Base-by-base conservation (phyloP, 129 eudicot genomes). In the Cynara cardunculus region DNA sequence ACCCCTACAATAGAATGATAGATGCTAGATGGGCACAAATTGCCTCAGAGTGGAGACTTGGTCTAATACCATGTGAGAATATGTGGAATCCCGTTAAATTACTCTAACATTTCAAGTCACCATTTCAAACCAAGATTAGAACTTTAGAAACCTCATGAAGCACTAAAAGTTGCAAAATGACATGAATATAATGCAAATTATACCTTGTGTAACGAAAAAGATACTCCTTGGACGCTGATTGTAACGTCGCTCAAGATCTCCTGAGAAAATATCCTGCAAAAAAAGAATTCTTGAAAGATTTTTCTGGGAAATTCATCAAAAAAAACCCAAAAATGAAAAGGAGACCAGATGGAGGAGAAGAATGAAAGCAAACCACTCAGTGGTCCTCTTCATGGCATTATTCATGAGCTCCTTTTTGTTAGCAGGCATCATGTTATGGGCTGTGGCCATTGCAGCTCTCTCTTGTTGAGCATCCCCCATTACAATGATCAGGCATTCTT, bases 181-280 rank as follows among this genome's bases (percentile, higher is more conserved):
- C 49, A 76, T 73, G 3, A 56, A 56, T 18, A 56, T 56, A 19
- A 19, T 18, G 25, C 65, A 44, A 26, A 64, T n/a, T 53, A 2
- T 81, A 94, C 99, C 98, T 91, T 96, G 88, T 96, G 98, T 86
- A 96, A 83, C 62, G 97, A 84, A 86, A 92, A 96, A 59, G 96
- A 84, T 83, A 88, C 78, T 56, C 89, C 95, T 74, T 78, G 95
- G 46, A 83, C 91, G 16, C 34, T 81, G 73, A 96, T 83, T 16
- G 87, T 89, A 64, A 96, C 73, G 82, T 96, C 99, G 37, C 93
- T 92, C 12, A 93, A 81, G 72, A 96, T 87, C 77, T 96, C 92
- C 82, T 92, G 97, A 31, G 99, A 96, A 74, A 84, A 88, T 41
- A 96, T 91, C 99, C 99, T 96, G 84, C 66, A 37, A 59, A 82